phyloP scores from a whole-genome alignment of 148 eudicot genomes.

The Vaccinium vitisidaea region DNA sequence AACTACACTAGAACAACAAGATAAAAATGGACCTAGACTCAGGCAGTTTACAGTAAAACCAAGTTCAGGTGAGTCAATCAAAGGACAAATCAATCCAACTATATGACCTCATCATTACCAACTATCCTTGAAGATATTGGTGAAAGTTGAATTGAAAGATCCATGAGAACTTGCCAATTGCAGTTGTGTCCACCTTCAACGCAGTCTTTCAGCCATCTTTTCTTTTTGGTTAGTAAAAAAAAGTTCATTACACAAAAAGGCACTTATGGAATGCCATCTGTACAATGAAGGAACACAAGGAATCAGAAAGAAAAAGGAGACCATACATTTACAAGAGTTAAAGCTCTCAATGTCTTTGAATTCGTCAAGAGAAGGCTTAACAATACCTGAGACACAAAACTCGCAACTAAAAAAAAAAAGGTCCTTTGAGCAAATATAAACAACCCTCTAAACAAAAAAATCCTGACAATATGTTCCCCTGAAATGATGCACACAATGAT shows the following conservation, averaged over 20 bases:
- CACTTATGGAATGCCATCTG: not conserved
- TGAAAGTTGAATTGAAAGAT: not conserved
- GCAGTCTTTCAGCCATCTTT: not conserved
- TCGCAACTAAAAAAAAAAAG: not conserved
- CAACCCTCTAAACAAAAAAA: not conserved
- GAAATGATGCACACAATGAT: not conserved
- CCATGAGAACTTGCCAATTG: not conserved
- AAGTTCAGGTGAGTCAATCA: not conserved
- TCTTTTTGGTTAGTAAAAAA: not conserved
- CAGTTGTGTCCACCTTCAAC: not conserved
- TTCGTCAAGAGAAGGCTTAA: not conserved
- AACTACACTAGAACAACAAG: not conserved
- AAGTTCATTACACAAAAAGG: not conserved
- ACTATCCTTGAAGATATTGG: not conserved
- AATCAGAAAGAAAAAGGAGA: not conserved
- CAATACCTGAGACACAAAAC: not conserved
- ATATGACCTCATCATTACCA: not conserved
- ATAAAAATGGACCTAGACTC: not conserved
- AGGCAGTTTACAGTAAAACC: slow-evolving; percentile 1
- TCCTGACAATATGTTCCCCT: not conserved
- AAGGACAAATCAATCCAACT: not conserved
- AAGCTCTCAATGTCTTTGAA: not conserved
- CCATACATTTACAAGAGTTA: not conserved
- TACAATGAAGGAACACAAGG: not conserved
- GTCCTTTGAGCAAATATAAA: not conserved